Base-by-base conservation (phyloP, 768 basidiomycete genomes). In the Suillus alpinus region DNA sequence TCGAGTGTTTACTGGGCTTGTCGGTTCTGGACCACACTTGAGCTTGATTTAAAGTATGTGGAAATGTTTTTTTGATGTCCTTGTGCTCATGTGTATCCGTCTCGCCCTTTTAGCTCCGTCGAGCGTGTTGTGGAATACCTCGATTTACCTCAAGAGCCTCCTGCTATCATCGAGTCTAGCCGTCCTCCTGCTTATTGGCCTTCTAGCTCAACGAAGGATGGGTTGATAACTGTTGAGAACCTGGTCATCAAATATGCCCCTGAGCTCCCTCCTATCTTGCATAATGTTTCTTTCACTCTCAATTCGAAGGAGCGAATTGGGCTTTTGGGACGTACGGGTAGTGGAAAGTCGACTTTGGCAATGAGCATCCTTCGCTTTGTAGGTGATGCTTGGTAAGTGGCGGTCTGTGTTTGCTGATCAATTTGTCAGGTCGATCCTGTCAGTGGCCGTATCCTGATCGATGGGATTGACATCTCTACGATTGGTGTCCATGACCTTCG, bases 111-210 rank as follows among this genome's bases (percentile, higher is more conserved):
- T 6, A 92, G 91, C 77, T 89, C 92, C 13, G 92, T 96, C 5
- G 94, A 98, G 72, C 90, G 95, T 61, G 82, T 95, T 14, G 86
- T 93, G 7, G 94, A 96, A 78, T 96, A 95, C 77, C 85, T 96
- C 29, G 84, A 92, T 56, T 80, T 97, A 6, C 93, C 93, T 0
- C 92, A 94, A 71, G 94, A 96, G 69, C 89, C 95, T 0, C 86
- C 92, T 2, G 80, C 87, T 0, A 68, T 89, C 60, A 88, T 94
- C 53, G 88, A 93, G 64, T 81, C 82, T 0, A 83, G 82, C 59
- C 84, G 91, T 7, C 88, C 87, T 1, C 95, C 95, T 0, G 95
- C 94, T 0, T 95, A 95, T 68, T 97, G 95, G 95, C 95, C 95
- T 0, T 93, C 93, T 0, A 86, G 81, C 60, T 78, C 86, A 18